A percentile compares a stretch with the other conserved stretches of the same genome.
Evolutionary conservation across 192 early-diverging fungal genomes (phyloP).

Genomic region (Phycomyces nitens): DNA sequence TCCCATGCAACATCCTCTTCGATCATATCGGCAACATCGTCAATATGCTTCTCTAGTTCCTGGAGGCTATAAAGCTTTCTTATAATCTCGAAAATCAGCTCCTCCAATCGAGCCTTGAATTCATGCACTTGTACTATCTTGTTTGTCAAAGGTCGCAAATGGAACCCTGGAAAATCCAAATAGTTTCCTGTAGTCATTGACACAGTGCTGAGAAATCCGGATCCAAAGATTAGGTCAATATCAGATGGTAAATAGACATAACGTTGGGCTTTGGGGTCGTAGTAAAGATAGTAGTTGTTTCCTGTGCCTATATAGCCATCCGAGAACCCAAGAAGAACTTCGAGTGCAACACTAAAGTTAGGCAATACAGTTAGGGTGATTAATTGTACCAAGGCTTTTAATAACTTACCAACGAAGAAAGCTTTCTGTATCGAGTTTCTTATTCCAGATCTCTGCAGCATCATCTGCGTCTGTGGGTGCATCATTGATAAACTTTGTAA

Average conservation of each 20-base stretch:
- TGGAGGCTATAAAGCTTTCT: background rate
- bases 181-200: constrained; percentile 8
- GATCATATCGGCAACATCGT: constrained; percentile 5
- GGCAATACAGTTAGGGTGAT: background rate
- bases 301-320: constrained; percentile 22
- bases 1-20: constrained; percentile 8
- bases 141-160: background rate
- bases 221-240: constrained; percentile 17
- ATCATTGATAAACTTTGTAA: constrained; percentile 19
- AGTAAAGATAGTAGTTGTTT: constrained; percentile 21
- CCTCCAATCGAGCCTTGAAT: background rate
- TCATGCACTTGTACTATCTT: constrained; percentile 7
- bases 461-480: background rate
- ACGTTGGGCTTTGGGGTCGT: background rate
- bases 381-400: background rate
- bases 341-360: constrained; percentile 9
- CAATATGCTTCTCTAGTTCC: constrained; percentile 3
- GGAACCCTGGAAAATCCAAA: constrained; percentile 7
- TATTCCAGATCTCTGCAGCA: background rate
- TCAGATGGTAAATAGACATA: constrained; percentile 18
- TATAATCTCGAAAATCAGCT: background rate
- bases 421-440: constrained; percentile 8
- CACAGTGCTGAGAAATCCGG: background rate
- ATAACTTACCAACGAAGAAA: constrained; percentile 16
- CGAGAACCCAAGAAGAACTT: background rate